A percentile compares a stretch with the other conserved stretches of the same genome.
phyloP scores from a whole-genome alignment of 192 early-diverging fungal genomes.

The Coemansia sp. region DNA sequence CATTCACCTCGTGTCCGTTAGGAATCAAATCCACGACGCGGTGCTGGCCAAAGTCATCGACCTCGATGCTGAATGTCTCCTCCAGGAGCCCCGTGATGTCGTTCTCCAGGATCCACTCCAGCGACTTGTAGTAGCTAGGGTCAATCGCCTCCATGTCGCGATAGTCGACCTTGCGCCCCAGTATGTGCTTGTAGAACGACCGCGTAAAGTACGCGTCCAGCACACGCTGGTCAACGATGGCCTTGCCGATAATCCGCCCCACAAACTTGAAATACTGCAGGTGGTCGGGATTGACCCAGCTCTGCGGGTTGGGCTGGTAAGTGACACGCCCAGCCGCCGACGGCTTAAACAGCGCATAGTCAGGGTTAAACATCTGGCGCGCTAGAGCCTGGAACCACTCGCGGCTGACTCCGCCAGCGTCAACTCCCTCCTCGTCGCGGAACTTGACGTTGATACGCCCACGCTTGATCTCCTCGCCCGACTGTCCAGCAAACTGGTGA shows the following conservation, averaged over 20 bases:
- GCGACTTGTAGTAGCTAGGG: constrained; percentile 93
- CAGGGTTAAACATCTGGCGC: constrained; percentile 96
- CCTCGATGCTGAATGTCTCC: constrained; percentile 90
- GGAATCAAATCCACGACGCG: constrained; percentile 86
- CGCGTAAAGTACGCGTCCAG: constrained; percentile 91
- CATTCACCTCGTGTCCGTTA: constrained; percentile 80
- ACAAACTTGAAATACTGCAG: constrained; percentile 97
- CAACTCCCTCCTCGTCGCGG: constrained; percentile 95
- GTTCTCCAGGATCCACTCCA: constrained; percentile 98
- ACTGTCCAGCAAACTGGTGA: constrained; percentile 85
- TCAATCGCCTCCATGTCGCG: constrained; percentile 98
- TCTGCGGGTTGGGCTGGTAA: constrained; percentile 95
- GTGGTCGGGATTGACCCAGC: constrained; percentile 91
- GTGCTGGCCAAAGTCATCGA: constrained; percentile 88
- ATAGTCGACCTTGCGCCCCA: constrained; percentile 90
- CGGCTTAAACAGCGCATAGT: constrained; percentile 97
- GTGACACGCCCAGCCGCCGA: constrained; percentile 94
- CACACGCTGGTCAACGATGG: constrained; percentile 94
- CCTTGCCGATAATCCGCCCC: constrained; percentile 97
- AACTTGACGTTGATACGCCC: constrained; percentile 92
- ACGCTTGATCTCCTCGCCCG: constrained; percentile 91
- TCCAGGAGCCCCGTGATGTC: constrained; percentile 95
- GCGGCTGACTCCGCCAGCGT: constrained; percentile 95
- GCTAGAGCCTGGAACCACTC: constrained; percentile 99
- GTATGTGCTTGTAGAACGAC: constrained; percentile 85